Evolutionary conservation across 2,329 filamentous ascomycete genomes (phyloP).

Genomic region (Colletotrichum lentis): DNA sequence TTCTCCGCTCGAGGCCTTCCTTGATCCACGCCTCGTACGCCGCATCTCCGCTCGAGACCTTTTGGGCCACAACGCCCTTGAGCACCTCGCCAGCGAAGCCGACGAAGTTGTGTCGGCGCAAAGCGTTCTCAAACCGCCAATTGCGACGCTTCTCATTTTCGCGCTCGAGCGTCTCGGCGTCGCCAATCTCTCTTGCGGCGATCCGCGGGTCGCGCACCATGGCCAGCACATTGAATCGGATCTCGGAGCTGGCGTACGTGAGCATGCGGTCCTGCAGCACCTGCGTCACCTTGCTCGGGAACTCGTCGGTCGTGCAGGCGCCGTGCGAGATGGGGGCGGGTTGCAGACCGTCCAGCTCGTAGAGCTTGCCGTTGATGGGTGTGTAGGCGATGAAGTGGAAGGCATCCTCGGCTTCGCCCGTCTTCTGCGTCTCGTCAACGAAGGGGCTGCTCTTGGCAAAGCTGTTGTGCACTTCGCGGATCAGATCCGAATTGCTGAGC

Average conservation of each 20-base stretch:
- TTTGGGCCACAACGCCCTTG: slow-evolving; percentile 81
- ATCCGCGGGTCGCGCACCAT: slow-evolving; percentile 86
- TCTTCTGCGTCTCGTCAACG: slow-evolving; percentile 84
- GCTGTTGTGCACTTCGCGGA: slow-evolving; percentile 85
- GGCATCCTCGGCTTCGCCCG: slow-evolving; percentile 80
- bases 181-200: slow-evolving; percentile 81
- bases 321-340: slow-evolving; percentile 92
- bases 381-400: slow-evolving; percentile 99
- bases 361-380: slow-evolving; percentile 78
- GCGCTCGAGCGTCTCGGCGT: slow-evolving; percentile 76
- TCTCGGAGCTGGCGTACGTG: slow-evolving; percentile 86
- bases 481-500: slow-evolving; percentile 70
- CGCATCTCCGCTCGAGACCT: slow-evolving; percentile 70
- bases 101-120: slow-evolving; percentile 93
- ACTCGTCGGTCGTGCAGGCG: slow-evolving; percentile 71
- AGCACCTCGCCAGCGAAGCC: slow-evolving; percentile 91
- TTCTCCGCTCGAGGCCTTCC: slow-evolving; percentile 68
- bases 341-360: slow-evolving; percentile 95
- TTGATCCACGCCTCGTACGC: slow-evolving; percentile 78
- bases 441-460: slow-evolving; percentile 92
- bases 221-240: slow-evolving; percentile 93
- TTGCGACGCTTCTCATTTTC: slow-evolving; percentile 85
- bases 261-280: slow-evolving; percentile 85
- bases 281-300: slow-evolving; percentile 82
- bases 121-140: slow-evolving; percentile 95